phyloP scores from a whole-genome alignment of 768 basidiomycete genomes.

The Amanita rimosa region DNA sequence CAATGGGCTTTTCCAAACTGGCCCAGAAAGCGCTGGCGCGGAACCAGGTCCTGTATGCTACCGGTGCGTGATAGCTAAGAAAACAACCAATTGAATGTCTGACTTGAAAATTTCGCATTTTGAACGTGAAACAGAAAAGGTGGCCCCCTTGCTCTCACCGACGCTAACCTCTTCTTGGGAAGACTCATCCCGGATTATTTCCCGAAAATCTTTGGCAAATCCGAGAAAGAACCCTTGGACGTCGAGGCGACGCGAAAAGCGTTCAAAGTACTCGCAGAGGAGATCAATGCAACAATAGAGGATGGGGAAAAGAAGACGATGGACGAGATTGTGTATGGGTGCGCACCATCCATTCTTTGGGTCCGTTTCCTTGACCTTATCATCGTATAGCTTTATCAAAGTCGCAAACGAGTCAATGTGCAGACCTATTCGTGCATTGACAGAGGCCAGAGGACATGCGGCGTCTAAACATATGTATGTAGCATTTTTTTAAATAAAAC shows the following conservation, averaged over 20 bases:
- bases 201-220: conserved; percentile 90
- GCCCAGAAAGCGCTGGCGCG: conserved; percentile 89
- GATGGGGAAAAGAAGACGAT: conserved; percentile 43
- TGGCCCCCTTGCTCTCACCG: conserved; percentile 85
- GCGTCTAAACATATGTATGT: conserved; percentile 60
- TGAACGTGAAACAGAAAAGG: conserved; percentile 49
- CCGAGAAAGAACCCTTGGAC: conserved; percentile 79
- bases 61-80: too few species aligned
- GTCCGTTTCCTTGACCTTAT: background rate
- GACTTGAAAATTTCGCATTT: too few species aligned
- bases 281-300: conserved; percentile 48
- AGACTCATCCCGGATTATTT: conserved; percentile 85
- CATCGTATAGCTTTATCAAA: conserved; percentile 64
- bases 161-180: conserved; percentile 86
- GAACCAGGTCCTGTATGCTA: conserved; percentile 92
- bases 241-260: conserved; percentile 51
- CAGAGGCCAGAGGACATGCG: conserved; percentile 82
- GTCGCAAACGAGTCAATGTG: conserved; percentile 98
- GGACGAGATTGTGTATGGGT: conserved; percentile 90
- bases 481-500: background rate
- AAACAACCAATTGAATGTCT: too few species aligned
- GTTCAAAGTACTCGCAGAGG: conserved; percentile 56
- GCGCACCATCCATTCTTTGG: conserved; percentile 11
- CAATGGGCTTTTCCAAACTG: conserved; percentile 84
- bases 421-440: conserved; percentile 82